These are phyloP conservation scores for Sanguinoderma infundibulare DNA, from an alignment of 1,284 basidiomycete species.

Conservation along the genomic window DNA sequence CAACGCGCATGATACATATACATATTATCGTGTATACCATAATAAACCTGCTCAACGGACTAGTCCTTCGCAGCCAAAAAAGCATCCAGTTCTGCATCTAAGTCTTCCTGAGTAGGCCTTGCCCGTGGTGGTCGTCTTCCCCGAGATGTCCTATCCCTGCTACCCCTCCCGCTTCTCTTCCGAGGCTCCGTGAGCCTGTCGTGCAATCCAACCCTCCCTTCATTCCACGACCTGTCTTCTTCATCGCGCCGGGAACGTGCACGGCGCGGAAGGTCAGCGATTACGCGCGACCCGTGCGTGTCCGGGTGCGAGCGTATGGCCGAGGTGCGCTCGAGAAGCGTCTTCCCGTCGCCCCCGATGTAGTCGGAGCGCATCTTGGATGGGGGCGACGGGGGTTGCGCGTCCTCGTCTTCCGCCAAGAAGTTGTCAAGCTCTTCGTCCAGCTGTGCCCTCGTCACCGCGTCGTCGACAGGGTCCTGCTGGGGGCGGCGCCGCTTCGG, in stretches of 20 bases:
- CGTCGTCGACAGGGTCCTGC: constrained; percentile 35
- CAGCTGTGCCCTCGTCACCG: constrained; percentile 43
- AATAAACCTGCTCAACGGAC: constrained; percentile 9
- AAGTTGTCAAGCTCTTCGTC: constrained; percentile 72
- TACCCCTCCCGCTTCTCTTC: constrained; percentile 10
- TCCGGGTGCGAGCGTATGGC: constrained; percentile 37
- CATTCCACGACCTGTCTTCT: constrained; percentile 20
- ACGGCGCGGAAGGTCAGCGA: constrained; percentile 47
- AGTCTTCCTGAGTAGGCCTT: constrained; percentile 66
- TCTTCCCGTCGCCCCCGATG: constrained; percentile 50
- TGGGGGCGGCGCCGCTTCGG: constrained; percentile 43
- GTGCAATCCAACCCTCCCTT: constrained; percentile 31
- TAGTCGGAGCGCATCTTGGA: constrained; percentile 73
- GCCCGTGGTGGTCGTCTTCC: constrained; percentile 40
- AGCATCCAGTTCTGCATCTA: constrained; percentile 79
- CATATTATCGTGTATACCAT: constrained; percentile 18
- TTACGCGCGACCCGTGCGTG: constrained; percentile 48
- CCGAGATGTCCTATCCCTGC: constrained; percentile 27
- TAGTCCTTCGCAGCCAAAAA: constrained; percentile 56
- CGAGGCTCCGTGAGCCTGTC: constrained; percentile 10
- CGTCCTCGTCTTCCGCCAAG: constrained; percentile 49
- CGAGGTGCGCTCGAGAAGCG: constrained; percentile 61
- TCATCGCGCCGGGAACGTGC: constrained; percentile 32
- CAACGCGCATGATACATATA: constrained; percentile 14
- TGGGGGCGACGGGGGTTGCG: constrained; percentile 46